phyloP scores from a whole-genome alignment of 495 filamentous ascomycete genomes.

The Rhizodiscina lignyota region DNA sequence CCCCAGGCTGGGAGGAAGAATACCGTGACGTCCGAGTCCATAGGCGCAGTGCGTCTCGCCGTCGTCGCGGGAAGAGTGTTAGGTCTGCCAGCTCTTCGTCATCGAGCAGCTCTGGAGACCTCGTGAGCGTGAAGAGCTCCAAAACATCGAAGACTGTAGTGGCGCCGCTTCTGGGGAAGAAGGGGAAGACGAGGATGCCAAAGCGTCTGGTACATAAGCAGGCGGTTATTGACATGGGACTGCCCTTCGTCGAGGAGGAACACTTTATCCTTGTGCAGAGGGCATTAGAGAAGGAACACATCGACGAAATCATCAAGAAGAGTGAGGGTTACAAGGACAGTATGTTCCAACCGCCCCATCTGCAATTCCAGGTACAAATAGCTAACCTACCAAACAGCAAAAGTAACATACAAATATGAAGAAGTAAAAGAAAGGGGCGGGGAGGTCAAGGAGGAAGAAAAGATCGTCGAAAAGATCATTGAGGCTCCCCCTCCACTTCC shows the following conservation, averaged over 20 bases:
- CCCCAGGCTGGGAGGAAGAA: constrained; percentile 8
- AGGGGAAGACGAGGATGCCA: constrained; percentile 78
- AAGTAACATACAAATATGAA: constrained; percentile 18
- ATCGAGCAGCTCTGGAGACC: constrained; percentile 16
- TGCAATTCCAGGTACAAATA: too few relatives aligned
- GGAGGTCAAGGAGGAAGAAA: too few relatives aligned
- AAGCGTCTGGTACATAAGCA: constrained; percentile 54
- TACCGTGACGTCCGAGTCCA: constrained; percentile 18
- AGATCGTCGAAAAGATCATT: too few relatives aligned
- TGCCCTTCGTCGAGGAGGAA: constrained; percentile 59
- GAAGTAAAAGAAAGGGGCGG: constrained; percentile 17
- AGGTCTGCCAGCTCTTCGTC: constrained; percentile 9
- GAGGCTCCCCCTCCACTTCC: constrained; percentile 20
- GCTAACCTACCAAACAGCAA: constrained; percentile 1
- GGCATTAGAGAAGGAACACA: constrained; percentile 74
- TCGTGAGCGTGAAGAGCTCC: constrained; percentile 10
- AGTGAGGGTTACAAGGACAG: constrained; percentile 49
- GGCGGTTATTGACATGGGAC: constrained; percentile 68
- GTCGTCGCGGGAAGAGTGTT: constrained; percentile 7
- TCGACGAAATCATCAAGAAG: constrained; percentile 69
- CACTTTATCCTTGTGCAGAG: constrained; percentile 61
- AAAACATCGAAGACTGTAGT: constrained; percentile 27
- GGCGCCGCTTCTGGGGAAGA: constrained; percentile 53
- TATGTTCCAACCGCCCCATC: constrained; percentile 14
- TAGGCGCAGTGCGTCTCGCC: constrained; percentile 11